Percentiles rank a stretch among this genome's conserved stretches.
phyloP scores from a whole-genome alignment of 768 basidiomycete genomes.

The Sutorius australiensis region DNA sequence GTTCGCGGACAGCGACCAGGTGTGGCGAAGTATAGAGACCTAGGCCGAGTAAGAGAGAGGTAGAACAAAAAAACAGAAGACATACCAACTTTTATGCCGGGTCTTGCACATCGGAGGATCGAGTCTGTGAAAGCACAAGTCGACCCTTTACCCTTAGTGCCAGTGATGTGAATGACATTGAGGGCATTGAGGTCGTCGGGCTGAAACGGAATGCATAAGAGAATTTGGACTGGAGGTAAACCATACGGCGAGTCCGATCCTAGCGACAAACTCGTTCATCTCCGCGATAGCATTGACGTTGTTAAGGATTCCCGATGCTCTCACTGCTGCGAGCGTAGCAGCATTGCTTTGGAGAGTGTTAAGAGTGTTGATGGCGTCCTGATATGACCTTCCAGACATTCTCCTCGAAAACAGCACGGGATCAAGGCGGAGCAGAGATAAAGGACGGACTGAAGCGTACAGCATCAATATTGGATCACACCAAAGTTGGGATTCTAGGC shows the following conservation, averaged over 20 bases:
- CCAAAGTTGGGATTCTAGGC: too few relatives aligned
- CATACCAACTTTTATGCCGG: slow-evolving; percentile 80
- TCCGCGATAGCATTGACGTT: slow-evolving; percentile 68
- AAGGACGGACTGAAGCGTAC: background rate
- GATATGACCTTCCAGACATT: slow-evolving; percentile 60
- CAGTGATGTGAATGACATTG: slow-evolving; percentile 95
- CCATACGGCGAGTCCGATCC: slow-evolving; percentile 83
- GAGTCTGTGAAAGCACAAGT: slow-evolving; percentile 92
- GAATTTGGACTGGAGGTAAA: background rate
- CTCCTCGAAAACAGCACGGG: slow-evolving; percentile 21
- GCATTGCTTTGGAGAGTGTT: slow-evolving; percentile 92
- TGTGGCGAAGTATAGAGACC: slow-evolving; percentile 97
- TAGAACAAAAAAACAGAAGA: background rate
- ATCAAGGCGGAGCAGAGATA: slow-evolving; percentile 5
- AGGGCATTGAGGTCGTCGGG: slow-evolving; percentile 78
- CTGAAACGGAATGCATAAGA: slow-evolving; percentile 38
- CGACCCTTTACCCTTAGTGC: slow-evolving; percentile 98
- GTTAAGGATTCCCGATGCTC: slow-evolving; percentile 60
- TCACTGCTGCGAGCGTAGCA: slow-evolving; percentile 80
- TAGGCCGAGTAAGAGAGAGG: slow-evolving; percentile 27
- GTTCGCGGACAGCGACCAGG: slow-evolving; percentile 90
- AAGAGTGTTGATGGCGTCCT: slow-evolving; percentile 67
- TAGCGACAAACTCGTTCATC: slow-evolving; percentile 83
- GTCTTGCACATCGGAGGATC: slow-evolving; percentile 70
- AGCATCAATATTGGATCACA: slow-evolving; percentile 13